Conservation (phyloP, 495 filamentous ascomycete species). For the Delitschia confertaspora region DNA sequence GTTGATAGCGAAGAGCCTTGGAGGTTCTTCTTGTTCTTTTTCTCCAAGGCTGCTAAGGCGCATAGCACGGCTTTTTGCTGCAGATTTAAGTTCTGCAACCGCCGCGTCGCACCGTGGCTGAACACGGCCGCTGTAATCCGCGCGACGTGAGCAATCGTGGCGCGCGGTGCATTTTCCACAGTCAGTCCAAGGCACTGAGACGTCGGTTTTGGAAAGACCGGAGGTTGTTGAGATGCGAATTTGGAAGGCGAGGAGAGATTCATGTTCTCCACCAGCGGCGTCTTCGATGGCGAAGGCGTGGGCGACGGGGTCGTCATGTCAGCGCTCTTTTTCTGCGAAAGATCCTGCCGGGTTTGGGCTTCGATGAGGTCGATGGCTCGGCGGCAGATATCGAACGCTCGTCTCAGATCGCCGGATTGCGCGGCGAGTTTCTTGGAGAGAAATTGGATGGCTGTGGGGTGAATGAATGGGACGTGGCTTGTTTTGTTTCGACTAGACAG, state of each 20-base stretch:
- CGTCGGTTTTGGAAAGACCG: no score
- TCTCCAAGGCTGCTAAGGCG: constrained; percentile 73
- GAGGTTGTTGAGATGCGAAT: no score
- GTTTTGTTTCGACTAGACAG: no score
- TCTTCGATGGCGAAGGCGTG: constrained; percentile 43
- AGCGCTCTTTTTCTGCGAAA: constrained; percentile 46
- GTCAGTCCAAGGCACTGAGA: constrained; percentile 54
- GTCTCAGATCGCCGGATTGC: constrained; percentile 87
- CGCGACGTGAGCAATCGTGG: constrained; percentile 81
- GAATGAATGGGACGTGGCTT: constrained; percentile 72
- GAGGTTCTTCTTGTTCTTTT: constrained; percentile 36
- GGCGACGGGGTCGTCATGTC: constrained; percentile 43
- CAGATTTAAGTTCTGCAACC: constrained; percentile 78
- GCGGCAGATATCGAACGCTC: constrained; percentile 89
- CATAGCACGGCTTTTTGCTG: constrained; percentile 96
- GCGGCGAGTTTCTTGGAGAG: constrained; percentile 89
- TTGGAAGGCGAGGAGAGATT: constrained; percentile 56
- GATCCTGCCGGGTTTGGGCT: constrained; percentile 63
- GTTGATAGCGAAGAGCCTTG: constrained; percentile 31
- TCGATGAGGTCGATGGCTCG: constrained; percentile 85
- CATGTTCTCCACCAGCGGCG: constrained; percentile 56
- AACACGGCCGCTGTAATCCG: constrained; percentile 80
- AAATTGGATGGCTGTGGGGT: constrained; percentile 85
- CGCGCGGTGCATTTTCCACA: constrained; percentile 71
- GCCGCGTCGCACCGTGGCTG: constrained; percentile 70